phyloP scores from a whole-genome alignment of 2,329 filamentous ascomycete genomes.

The Fusarium camptoceras region DNA sequence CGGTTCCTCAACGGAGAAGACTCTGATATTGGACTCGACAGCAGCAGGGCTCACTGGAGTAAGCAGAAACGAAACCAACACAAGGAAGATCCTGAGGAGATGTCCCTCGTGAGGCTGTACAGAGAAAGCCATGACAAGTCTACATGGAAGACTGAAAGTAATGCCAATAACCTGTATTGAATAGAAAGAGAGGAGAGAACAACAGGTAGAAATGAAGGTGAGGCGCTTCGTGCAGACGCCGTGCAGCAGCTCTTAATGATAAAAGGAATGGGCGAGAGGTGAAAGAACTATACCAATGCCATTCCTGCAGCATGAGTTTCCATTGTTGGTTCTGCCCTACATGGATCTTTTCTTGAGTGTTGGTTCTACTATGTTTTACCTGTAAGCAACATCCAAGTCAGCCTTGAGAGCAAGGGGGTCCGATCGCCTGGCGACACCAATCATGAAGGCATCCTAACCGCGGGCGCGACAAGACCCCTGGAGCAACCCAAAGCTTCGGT shows the following conservation, averaged over 20 bases:
- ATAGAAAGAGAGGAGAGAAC: conserved; percentile 15
- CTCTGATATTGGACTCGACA: conserved; percentile 31
- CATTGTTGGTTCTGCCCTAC: conserved; percentile 34
- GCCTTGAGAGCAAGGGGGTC: conserved; percentile 27
- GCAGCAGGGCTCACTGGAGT: conserved; percentile 27
- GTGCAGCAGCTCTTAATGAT: conserved; percentile 39
- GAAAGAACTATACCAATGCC: conserved; percentile 10
- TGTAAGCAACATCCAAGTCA: conserved; percentile 34
- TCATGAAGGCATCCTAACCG: conserved; percentile 43
- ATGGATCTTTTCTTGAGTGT: conserved; percentile 34
- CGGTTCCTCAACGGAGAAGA: conserved; percentile 26
- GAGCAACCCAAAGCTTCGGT: conserved; percentile 39
- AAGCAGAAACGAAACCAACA: conserved; percentile 39
- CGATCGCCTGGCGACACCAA: conserved; percentile 44
- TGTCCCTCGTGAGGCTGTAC: conserved; percentile 33
- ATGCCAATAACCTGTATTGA: conserved; percentile 8
- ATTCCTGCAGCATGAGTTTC: conserved; percentile 14
- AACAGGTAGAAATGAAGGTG: conserved; percentile 25
- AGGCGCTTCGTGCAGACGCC: conserved; percentile 34
- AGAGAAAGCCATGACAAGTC: conserved; percentile 39
- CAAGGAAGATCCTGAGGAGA: conserved; percentile 35
- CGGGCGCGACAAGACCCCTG: conserved; percentile 41
- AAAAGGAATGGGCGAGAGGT: conserved; percentile 34
- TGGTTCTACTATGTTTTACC: conserved; percentile 32
- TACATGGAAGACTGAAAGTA: conserved; percentile 33